These are phyloP conservation scores for Starmerella davenportii DNA, from an alignment of 805 yeast genomes.

Conservation along the genomic window DNA sequence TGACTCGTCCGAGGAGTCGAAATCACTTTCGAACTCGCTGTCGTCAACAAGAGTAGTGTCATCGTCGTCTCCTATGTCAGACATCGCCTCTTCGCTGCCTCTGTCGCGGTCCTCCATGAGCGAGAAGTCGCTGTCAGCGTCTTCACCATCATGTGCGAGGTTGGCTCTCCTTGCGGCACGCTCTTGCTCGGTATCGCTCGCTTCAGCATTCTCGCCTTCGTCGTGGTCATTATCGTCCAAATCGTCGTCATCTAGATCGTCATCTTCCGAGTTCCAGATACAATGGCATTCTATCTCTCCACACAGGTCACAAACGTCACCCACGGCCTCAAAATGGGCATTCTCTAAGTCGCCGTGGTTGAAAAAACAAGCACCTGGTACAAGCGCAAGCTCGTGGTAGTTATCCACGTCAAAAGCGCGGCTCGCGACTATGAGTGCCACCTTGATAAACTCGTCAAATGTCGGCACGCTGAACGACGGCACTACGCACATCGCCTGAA, in stretches of 20 bases:
- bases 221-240: conserved; percentile 14
- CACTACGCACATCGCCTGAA: conserved; percentile 23
- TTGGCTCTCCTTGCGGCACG: background rate
- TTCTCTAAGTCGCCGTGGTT: conserved; percentile 51
- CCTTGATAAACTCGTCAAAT: conserved; percentile 25
- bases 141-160: background rate
- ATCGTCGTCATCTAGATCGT: conserved; percentile 10
- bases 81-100: conserved; percentile 10
- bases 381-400: conserved; percentile 56
- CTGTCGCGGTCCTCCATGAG: conserved; percentile 8
- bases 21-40: conserved; percentile 16
- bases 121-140: background rate
- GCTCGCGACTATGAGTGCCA: conserved; percentile 48
- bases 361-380: conserved; percentile 82
- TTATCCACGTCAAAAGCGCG: conserved; percentile 70
- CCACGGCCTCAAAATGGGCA: conserved; percentile 47
- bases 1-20: conserved; percentile 11
- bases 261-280: conserved; percentile 14
- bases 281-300: conserved; percentile 32
- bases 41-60: conserved; percentile 19
- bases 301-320: conserved; percentile 35
- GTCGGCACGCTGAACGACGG: conserved; percentile 12
- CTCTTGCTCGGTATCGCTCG: conserved; percentile 2
- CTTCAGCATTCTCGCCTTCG: conserved; percentile 9
- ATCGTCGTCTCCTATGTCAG: conserved; percentile 19